Evolutionary conservation across 352 stramenopile genomes (phyloP).

Genomic region (Phytophthora nicotianae): DNA sequence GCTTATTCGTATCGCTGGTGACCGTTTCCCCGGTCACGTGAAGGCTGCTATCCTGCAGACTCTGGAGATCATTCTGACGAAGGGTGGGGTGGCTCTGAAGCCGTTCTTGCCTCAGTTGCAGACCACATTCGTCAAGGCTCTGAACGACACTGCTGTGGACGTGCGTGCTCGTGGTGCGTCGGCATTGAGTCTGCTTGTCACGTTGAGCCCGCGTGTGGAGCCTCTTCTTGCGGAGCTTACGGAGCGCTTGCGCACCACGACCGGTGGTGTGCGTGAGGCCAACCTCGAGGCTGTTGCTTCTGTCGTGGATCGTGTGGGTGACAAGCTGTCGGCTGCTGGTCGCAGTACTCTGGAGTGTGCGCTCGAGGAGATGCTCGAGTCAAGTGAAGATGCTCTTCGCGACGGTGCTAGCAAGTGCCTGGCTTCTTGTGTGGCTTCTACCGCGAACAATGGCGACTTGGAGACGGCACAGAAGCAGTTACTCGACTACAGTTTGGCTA

Average conservation of each 20-base stretch:
- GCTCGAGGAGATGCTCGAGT: constrained; percentile 69
- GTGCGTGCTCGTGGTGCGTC: constrained; percentile 92
- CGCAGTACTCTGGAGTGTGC: constrained; percentile 61
- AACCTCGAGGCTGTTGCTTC: constrained; percentile 76
- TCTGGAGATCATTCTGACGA: constrained; percentile 95
- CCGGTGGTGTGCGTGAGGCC: constrained; percentile 73
- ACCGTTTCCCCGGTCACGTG: constrained; percentile 97
- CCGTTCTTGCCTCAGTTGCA: constrained; percentile 99
- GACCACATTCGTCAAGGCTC: constrained; percentile 99
- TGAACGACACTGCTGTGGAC: constrained; percentile 96
- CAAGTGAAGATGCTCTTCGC: constrained; percentile 65
- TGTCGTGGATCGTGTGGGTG: constrained; percentile 65
- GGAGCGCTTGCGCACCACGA: constrained; percentile 72
- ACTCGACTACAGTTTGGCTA: constrained; percentile 54
- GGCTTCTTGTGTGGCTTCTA: constrained; percentile 57
- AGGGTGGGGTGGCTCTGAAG: constrained; percentile 96
- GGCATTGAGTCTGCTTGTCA: constrained; percentile 94
- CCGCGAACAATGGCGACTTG: constrained; percentile 43
- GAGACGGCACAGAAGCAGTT: constrained; percentile 39
- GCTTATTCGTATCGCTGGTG: constrained; percentile 99
- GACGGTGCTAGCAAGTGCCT: constrained; percentile 74
- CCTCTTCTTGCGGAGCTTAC: constrained; percentile 96
- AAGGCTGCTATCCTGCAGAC: constrained; percentile 99
- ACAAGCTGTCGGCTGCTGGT: constrained; percentile 69
- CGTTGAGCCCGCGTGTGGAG: constrained; percentile 94